Percentiles rank a stretch among this genome's conserved stretches.
Conservation (phyloP, 306 rosid genomes). For the Pueraria montana region DNA sequence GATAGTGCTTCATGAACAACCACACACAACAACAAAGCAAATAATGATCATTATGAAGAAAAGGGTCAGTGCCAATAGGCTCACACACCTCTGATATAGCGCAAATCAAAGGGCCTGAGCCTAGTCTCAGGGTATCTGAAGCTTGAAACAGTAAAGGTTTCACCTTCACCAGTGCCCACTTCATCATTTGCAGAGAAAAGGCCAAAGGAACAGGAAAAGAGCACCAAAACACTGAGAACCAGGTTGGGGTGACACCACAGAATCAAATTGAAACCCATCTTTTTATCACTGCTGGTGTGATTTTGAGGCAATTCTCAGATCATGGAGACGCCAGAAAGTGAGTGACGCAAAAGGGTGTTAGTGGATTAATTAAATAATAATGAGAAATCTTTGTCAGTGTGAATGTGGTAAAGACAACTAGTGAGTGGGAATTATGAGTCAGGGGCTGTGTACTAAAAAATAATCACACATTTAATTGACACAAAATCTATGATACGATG, state of each 20-base stretch:
- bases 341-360: slow-evolving; percentile 33
- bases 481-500: slow-evolving; percentile 14
- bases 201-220: slow-evolving; percentile 52
- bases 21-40: slow-evolving; percentile 3
- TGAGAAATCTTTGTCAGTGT: background rate
- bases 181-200: slow-evolving; percentile 53
- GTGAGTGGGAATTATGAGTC: slow-evolving; percentile 2
- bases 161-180: slow-evolving; percentile 51
- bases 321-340: slow-evolving; percentile 36
- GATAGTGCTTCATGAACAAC: slow-evolving; percentile 19
- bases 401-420: slow-evolving; percentile 7
- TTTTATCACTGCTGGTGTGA: background rate
- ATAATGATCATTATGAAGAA: slow-evolving; percentile 29
- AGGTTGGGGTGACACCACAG: slow-evolving; percentile 41
- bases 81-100: slow-evolving; percentile 78
- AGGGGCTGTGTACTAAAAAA: background rate
- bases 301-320: slow-evolving; percentile 43
- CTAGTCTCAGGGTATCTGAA: slow-evolving; percentile 70
- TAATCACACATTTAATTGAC: background rate
- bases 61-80: slow-evolving; percentile 32
- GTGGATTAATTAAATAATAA: slow-evolving; percentile 18
- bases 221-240: slow-evolving; percentile 54
- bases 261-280: slow-evolving; percentile 64
- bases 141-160: slow-evolving; percentile 78
- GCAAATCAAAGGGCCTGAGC: slow-evolving; percentile 71